Conservation (phyloP, 169 alveolate genomes). For the Cryptosporidium baileyi region DNA sequence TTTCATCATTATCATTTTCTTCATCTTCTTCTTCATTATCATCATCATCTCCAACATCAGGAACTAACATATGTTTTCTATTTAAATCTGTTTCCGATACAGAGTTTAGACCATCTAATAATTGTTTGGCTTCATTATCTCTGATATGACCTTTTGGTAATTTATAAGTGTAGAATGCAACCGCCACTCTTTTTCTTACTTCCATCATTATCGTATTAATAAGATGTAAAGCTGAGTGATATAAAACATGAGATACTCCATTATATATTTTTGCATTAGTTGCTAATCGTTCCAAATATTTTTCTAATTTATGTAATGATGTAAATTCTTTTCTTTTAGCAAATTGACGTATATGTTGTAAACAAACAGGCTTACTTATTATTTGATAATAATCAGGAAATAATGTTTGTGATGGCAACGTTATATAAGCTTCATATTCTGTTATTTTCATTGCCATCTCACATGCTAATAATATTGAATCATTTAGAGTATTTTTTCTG, state of each 20-base stretch:
- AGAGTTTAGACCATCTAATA: conserved; percentile 54
- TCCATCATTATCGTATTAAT: conserved; percentile 38
- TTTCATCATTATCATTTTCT: conserved; percentile 24
- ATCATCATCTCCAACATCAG: conserved; percentile 68
- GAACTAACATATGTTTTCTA: conserved; percentile 62
- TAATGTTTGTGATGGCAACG: conserved; percentile 20
- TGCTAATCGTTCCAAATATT: conserved; percentile 51
- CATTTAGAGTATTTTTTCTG: conserved; percentile 20
- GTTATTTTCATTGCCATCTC: conserved; percentile 42
- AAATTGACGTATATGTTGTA: conserved; percentile 45
- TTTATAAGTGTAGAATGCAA: conserved; percentile 51
- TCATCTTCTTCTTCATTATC: conserved; percentile 50
- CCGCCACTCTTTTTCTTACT: conserved; percentile 55
- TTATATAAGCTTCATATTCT: conserved; percentile 39
- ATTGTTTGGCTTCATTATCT: conserved; percentile 58
- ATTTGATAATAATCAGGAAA: conserved; percentile 66
- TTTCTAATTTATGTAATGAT: conserved; percentile 50
- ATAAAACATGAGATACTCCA: conserved; percentile 30
- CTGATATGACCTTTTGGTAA: conserved; percentile 64
- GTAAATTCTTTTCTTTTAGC: conserved; percentile 61
- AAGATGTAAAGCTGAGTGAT: conserved; percentile 63
- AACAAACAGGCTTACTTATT: conserved; percentile 42
- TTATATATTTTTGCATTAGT: conserved; percentile 50
- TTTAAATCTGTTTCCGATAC: conserved; percentile 44
- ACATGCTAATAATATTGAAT: conserved; percentile 45